phyloP scores from a whole-genome alignment of 2,329 filamentous ascomycete genomes.

The Moelleriella libera region DNA sequence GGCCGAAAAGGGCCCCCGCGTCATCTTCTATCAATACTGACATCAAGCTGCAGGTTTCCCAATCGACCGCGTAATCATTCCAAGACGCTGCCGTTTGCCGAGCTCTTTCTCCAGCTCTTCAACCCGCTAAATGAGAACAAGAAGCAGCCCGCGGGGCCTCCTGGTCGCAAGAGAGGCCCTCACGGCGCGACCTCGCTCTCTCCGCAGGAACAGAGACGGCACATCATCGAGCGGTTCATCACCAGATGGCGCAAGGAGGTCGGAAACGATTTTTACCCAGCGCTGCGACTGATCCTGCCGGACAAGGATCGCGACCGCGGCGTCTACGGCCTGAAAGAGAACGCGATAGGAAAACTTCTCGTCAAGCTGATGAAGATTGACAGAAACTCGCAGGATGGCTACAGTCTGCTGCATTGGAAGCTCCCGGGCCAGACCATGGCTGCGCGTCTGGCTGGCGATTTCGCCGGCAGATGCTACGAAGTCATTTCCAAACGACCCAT shows the following conservation, averaged over 20 bases:
- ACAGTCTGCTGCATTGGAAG: conserved; percentile 83
- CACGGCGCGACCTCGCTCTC: conserved; percentile 44
- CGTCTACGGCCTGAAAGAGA: conserved; percentile 92
- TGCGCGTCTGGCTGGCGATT: conserved; percentile 68
- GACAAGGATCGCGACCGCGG: conserved; percentile 86
- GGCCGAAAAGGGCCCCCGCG: neutral
- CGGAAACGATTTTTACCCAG: conserved; percentile 85
- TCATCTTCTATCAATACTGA: neutral
- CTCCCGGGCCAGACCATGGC: conserved; percentile 56
- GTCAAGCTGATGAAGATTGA: conserved; percentile 88
- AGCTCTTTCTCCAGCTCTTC: conserved; percentile 66
- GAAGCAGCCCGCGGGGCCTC: conserved; percentile 49
- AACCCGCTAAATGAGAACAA: conserved; percentile 67
- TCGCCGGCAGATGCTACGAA: conserved; percentile 78
- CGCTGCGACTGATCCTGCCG: conserved; percentile 78
- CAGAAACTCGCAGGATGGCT: conserved; percentile 77
- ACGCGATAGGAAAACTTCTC: conserved; percentile 75
- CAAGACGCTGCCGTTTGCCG: conserved; percentile 69
- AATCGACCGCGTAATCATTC: conserved; percentile 70
- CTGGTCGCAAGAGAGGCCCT: conserved; percentile 42
- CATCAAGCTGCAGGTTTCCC: conserved; percentile 46
- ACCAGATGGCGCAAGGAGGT: conserved; percentile 76
- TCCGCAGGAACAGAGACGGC: conserved; percentile 63
- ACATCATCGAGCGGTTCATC: conserved; percentile 79
- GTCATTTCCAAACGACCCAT: conserved; percentile 74